phyloP scores from a whole-genome alignment of 2,329 filamentous ascomycete species.

The Ramichloridium luteum region DNA sequence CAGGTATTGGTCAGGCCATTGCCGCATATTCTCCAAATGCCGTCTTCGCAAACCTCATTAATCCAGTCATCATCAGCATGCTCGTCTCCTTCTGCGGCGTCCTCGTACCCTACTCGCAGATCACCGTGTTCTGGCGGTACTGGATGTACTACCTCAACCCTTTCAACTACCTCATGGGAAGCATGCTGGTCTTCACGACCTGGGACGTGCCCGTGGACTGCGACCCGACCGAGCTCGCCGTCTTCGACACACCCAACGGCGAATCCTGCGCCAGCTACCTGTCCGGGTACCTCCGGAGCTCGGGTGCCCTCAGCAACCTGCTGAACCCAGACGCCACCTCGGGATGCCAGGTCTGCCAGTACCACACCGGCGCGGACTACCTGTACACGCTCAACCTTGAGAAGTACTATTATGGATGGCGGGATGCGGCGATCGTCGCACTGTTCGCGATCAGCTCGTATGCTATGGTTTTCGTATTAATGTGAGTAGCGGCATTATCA shows the following conservation, averaged over 20 bases:
- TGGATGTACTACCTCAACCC: constrained; percentile 32
- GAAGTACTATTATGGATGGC: constrained; percentile 53
- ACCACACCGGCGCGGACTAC: constrained; percentile 46
- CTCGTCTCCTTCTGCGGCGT: constrained; percentile 26
- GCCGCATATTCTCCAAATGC: constrained; percentile 33
- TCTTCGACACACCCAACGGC: constrained; percentile 37
- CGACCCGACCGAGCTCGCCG: constrained; percentile 25
- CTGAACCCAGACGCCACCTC: constrained; percentile 47
- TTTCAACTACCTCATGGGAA: constrained; percentile 33
- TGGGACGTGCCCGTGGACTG: constrained; percentile 32
- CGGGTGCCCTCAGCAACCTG: constrained; percentile 38
- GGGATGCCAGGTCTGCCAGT: constrained; percentile 51
- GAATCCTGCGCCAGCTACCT: constrained; percentile 50
- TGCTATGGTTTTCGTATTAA: constrained; percentile 36
- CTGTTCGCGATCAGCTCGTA: constrained; percentile 40
- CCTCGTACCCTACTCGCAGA: constrained; percentile 24
- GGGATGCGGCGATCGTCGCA: constrained; percentile 49
- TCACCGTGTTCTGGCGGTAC: constrained; percentile 27
- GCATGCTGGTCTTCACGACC: constrained; percentile 28
- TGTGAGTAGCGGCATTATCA: no score
- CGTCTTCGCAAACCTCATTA: constrained; percentile 35
- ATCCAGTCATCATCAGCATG: constrained; percentile 25
- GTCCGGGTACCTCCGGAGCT: constrained; percentile 36
- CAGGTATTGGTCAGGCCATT: constrained; percentile 44
- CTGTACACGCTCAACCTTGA: constrained; percentile 46